Evolutionary conservation across 768 basidiomycete genomes (phyloP).

Genomic region (Dendrothele bispora): DNA sequence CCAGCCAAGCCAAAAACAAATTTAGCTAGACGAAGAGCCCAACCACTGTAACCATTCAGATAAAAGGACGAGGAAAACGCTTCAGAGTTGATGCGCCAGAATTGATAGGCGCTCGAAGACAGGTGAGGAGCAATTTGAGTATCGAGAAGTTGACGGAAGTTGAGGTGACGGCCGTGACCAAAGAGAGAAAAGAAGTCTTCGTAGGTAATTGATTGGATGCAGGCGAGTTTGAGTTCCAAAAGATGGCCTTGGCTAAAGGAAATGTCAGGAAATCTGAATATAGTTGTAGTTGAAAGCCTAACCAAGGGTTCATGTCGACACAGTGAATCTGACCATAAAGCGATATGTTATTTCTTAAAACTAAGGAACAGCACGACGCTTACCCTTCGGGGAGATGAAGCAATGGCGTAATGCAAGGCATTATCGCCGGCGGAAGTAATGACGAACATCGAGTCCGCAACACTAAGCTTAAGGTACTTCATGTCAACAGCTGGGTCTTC

Average conservation of each 20-base stretch:
- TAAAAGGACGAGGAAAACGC: constrained; percentile 58
- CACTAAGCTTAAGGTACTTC: constrained; percentile 55
- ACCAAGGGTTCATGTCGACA: constrained; percentile 74
- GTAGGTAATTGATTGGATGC: constrained; percentile 53
- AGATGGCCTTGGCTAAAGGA: constrained; percentile 66
- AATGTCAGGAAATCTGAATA: neutral
- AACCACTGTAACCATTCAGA: constrained; percentile 63
- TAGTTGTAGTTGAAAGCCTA: constrained; percentile 5
- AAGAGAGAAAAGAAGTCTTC: constrained; percentile 68
- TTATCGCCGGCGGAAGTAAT: constrained; percentile 84
- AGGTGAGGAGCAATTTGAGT: constrained; percentile 62
- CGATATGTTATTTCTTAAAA: constrained; percentile 3
- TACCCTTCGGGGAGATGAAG: constrained; percentile 55
- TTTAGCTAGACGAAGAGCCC: constrained; percentile 63
- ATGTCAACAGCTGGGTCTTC: constrained; percentile 80
- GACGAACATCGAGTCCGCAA: constrained; percentile 65
- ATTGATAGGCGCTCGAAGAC: constrained; percentile 73
- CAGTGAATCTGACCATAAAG: constrained; percentile 49
- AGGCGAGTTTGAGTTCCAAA: constrained; percentile 76
- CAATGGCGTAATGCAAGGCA: constrained; percentile 75
- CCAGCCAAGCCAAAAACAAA: constrained; percentile 61
- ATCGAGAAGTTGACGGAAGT: constrained; percentile 63
- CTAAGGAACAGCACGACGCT: constrained; percentile 11
- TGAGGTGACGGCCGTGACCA: constrained; percentile 58
- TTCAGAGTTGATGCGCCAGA: constrained; percentile 65